Conservation (phyloP, 2,329 filamentous ascomycete genomes). For the Fusarium lyarnte region DNA sequence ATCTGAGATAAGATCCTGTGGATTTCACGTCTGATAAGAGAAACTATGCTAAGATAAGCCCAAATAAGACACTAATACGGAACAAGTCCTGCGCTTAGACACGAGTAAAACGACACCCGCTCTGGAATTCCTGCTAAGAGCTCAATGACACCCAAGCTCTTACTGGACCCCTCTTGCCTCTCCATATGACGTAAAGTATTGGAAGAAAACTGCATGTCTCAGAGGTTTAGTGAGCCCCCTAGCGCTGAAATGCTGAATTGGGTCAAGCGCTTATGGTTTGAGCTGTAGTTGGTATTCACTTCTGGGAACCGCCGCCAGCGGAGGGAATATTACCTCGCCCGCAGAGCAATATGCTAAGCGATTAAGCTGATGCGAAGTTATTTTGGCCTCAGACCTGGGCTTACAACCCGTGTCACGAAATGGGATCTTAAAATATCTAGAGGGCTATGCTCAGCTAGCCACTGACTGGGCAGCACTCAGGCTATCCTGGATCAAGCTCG, state of each 20-base stretch:
- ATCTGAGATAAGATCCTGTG: too few relatives aligned
- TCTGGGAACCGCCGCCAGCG: neutral
- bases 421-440: neutral
- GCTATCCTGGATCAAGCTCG: neutral
- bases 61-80: too few relatives aligned
- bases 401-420: neutral
- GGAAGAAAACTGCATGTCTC: neutral
- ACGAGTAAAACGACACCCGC: neutral
- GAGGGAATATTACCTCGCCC: neutral
- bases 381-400: fast-evolving
- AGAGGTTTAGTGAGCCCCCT: neutral
- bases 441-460: neutral
- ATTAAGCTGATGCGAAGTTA: neutral
- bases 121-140: fast-evolving
- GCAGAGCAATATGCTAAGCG: neutral
- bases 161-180: fast-evolving
- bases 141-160: neutral
- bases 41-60: too few relatives aligned
- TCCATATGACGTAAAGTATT: neutral
- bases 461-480: neutral
- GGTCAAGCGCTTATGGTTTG: neutral
- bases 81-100: too few relatives aligned
- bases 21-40: too few relatives aligned
- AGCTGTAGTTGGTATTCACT: neutral
- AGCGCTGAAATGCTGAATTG: too few relatives aligned